phyloP scores from a whole-genome alignment of 148 eudicot species.

The Cornus florida region DNA sequence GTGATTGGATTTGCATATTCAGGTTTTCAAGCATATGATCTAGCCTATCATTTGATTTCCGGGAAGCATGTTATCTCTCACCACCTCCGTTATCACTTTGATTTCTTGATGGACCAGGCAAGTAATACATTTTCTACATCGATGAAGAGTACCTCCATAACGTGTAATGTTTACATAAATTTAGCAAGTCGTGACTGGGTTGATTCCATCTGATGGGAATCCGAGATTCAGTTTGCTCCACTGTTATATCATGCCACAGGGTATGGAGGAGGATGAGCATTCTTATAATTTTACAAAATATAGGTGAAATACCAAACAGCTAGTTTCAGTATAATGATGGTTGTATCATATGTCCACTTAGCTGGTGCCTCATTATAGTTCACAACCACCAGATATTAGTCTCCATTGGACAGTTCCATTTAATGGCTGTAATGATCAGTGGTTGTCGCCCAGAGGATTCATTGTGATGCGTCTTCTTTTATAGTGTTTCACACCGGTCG shows the following conservation, averaged over 20 bases:
- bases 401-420: background rate
- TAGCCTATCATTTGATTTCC: conserved; percentile 42
- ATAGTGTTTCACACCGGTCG: no score
- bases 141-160: background rate
- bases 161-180: background rate
- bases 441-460: background rate
- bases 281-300: background rate
- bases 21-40: conserved; percentile 63
- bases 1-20: conserved; percentile 77
- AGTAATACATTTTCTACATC: conserved; percentile 21
- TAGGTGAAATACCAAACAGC: background rate
- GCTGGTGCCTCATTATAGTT: background rate
- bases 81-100: conserved; percentile 63
- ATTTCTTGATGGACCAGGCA: conserved; percentile 88
- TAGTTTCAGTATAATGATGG: no score
- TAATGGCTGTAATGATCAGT: background rate
- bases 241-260: background rate
- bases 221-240: background rate
- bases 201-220: background rate
- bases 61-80: conserved; percentile 56
- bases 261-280: background rate
- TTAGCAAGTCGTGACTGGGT: background rate
- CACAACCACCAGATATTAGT: background rate
- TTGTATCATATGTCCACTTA: background rate
- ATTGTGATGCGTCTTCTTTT: background rate